phyloP scores from a whole-genome alignment of 148 eudicot species.

The Dysphania ambrosioides region DNA sequence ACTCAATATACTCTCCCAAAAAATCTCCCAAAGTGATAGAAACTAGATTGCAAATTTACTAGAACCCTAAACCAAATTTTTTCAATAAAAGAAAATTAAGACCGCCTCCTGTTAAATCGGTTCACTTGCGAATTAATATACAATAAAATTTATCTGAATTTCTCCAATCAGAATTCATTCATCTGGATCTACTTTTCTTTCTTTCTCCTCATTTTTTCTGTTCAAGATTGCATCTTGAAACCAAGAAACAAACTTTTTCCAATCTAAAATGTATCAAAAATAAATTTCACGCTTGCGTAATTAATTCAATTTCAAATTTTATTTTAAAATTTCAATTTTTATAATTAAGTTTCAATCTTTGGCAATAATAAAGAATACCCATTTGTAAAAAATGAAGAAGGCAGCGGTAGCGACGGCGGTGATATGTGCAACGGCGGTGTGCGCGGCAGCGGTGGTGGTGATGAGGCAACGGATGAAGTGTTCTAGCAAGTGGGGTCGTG shows the following conservation, averaged over 20 bases:
- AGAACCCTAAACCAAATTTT: too few species aligned
- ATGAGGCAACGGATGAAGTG: constrained; percentile 47
- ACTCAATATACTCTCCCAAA: neutral
- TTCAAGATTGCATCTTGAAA: constrained; percentile 23
- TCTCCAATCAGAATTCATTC: constrained; percentile 20
- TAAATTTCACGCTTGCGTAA: neutral
- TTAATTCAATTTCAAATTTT: neutral
- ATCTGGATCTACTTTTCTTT: constrained; percentile 7
- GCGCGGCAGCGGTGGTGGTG: constrained; percentile 54
- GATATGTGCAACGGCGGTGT: constrained; percentile 53
- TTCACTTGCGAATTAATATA: neutral
- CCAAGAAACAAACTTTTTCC: neutral
- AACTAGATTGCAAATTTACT: too few species aligned
- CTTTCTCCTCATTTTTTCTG: neutral
- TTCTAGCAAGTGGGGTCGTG: constrained; percentile 44
- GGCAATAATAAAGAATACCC: neutral
- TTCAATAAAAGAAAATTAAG: too few species aligned
- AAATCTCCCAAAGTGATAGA: neutral
- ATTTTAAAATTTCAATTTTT: too few species aligned
- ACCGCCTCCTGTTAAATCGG: constrained; percentile 2
- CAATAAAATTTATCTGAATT: constrained; percentile 13
- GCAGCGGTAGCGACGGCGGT: constrained; percentile 61
- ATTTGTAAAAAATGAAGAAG: constrained; percentile 48
- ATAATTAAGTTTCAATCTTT: too few species aligned
- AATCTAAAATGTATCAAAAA: neutral